Percentiles rank a stretch among this genome's conserved stretches.
Conservation (phyloP, 2,329 filamentous ascomycete genomes). For the Lizonia empirigonia region DNA sequence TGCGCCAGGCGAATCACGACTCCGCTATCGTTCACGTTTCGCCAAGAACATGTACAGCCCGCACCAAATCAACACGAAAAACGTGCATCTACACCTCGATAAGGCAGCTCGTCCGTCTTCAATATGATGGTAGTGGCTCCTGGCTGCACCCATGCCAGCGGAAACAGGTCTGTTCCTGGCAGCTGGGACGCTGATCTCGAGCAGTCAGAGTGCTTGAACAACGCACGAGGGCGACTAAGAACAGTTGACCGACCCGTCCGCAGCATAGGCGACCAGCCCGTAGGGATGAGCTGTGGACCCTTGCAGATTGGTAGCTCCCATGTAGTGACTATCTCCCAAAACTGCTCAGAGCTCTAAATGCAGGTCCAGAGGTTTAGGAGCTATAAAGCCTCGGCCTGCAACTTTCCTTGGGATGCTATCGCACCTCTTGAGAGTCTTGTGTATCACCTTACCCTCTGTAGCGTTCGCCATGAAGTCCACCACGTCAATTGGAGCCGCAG, state of each 20-base stretch:
- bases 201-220: constrained; percentile 38
- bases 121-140: constrained; percentile 28
- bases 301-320: constrained; percentile 11
- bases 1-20: constrained; percentile 25
- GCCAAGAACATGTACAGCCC: constrained; percentile 23
- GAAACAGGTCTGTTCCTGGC: constrained; percentile 26
- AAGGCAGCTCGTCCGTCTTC: constrained; percentile 32
- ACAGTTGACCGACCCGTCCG: constrained; percentile 14
- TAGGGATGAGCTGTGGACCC: constrained; percentile 22
- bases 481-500: constrained; percentile 35
- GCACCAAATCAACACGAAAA: constrained; percentile 16
- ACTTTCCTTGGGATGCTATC: constrained; percentile 22
- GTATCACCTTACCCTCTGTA: constrained; percentile 18
- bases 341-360: constrained; percentile 20
- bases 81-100: constrained; percentile 25
- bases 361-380: constrained; percentile 31
- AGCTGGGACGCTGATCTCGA: constrained; percentile 28
- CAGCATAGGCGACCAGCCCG: constrained; percentile 22
- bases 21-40: constrained; percentile 27
- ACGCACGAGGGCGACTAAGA: constrained; percentile 36
- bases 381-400: constrained; percentile 36
- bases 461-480: constrained; percentile 39
- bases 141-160: constrained; percentile 24
- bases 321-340: constrained; percentile 3
- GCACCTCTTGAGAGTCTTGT: constrained; percentile 26